Percentiles rank a stretch among this genome's conserved stretches.
These are phyloP conservation scores for Beauveria australis DNA, from an alignment of 2,329 filamentous ascomycete species.

Conservation along the genomic window DNA sequence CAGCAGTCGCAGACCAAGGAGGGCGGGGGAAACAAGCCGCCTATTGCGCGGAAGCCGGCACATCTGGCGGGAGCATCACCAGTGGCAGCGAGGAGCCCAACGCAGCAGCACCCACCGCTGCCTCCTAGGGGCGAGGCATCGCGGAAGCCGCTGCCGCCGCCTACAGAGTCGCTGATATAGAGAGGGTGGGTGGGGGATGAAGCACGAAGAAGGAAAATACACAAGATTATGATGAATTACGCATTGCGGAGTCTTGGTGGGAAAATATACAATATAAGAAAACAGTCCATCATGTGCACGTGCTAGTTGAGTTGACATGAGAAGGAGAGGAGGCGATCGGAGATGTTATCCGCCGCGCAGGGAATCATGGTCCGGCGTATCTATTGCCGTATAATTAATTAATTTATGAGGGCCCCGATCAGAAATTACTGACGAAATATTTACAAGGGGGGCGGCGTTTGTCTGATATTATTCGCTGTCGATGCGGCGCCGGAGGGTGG, in stretches of 20 bases:
- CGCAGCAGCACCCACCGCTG: neutral
- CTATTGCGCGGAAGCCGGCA: slow-evolving; percentile 55
- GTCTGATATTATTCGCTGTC: too few relatives aligned
- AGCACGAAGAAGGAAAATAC: neutral
- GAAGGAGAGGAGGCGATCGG: too few relatives aligned
- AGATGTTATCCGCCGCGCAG: too few relatives aligned
- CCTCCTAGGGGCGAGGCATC: neutral
- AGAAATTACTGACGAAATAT: too few relatives aligned
- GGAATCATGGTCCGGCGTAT: too few relatives aligned
- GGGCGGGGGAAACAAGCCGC: slow-evolving; percentile 30
- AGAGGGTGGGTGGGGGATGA: neutral
- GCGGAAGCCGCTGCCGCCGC: neutral
- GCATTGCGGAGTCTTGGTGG: neutral
- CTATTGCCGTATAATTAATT: too few relatives aligned
- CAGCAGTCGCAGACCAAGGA: neutral
- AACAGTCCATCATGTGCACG: neutral
- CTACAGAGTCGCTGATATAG: slow-evolving; percentile 4
- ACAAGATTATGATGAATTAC: neutral
- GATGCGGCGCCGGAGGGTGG: too few relatives aligned
- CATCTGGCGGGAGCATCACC: slow-evolving; percentile 32
- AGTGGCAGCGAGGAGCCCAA: slow-evolving; percentile 19
- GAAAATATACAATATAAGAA: neutral
- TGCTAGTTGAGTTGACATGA: neutral
- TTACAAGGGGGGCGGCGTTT: too few relatives aligned
- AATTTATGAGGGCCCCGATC: too few relatives aligned